phyloP scores from a whole-genome alignment of 2,329 filamentous ascomycete genomes.

The Hypomyces rosellus region DNA sequence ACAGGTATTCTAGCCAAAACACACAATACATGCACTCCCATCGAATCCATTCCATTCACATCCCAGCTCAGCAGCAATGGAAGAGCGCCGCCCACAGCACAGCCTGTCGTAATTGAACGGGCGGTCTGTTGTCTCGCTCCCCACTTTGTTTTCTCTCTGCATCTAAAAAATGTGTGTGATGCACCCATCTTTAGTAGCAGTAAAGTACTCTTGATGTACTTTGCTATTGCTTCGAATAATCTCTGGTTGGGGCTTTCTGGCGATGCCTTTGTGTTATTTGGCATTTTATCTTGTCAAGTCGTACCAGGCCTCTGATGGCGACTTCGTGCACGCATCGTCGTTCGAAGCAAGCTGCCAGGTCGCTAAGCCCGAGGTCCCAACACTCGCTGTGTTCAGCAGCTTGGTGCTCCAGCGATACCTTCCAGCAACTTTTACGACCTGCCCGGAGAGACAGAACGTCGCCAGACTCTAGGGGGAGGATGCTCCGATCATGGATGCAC shows the following conservation, averaged over 20 bases:
- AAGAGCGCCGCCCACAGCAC: background rate
- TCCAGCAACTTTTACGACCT: slow-evolving; percentile 6
- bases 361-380: slow-evolving; percentile 9
- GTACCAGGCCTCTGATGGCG: background rate
- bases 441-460: background rate
- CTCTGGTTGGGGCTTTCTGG: background rate
- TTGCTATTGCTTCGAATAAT: background rate
- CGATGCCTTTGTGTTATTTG: background rate
- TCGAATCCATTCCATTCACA: too few species aligned
- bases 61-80: background rate
- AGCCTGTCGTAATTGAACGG: slow-evolving; percentile 1
- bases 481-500: too few species aligned
- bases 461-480: too few species aligned
- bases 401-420: slow-evolving; percentile 23
- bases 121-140: slow-evolving; percentile 7
- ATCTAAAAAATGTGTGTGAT: background rate
- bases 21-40: too few species aligned
- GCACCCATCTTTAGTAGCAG: background rate
- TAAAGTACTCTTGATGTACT: slow-evolving; percentile 8
- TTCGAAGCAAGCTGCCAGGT: background rate
- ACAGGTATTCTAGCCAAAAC: too few species aligned
- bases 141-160: slow-evolving; percentile 5
- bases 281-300: background rate
- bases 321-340: background rate
- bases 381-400: slow-evolving; percentile 13